Conservation (phyloP, 2,329 filamentous ascomycete species). For the Epichloe sibirici region DNA sequence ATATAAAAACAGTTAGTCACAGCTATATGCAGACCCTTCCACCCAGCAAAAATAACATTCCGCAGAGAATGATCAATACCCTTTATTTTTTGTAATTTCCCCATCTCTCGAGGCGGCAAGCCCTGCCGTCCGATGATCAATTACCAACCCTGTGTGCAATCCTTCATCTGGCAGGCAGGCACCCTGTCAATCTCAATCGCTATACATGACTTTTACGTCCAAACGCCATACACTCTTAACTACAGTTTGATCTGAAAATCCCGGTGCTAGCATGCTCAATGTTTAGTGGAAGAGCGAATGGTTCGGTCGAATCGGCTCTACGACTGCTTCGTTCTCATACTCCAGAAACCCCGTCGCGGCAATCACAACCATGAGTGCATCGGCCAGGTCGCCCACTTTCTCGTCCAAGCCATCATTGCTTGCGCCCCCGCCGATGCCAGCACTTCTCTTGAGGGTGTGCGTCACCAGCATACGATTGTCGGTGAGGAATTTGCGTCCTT, state of each 20-base stretch:
- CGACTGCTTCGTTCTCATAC: constrained; percentile 29
- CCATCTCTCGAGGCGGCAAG: too few relatives aligned
- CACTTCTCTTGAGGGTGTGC: constrained; percentile 80
- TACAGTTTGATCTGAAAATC: not conserved
- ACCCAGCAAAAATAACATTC: too few relatives aligned
- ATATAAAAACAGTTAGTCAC: too few relatives aligned
- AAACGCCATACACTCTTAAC: constrained; percentile 13
- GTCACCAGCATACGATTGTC: constrained; percentile 77
- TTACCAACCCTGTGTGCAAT: too few relatives aligned
- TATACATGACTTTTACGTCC: constrained; percentile 1
- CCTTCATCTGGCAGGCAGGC: not conserved
- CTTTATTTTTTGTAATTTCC: too few relatives aligned
- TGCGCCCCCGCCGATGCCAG: constrained; percentile 52
- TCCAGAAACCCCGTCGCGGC: constrained; percentile 74
- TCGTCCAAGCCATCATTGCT: constrained; percentile 36
- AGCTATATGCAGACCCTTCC: too few relatives aligned
- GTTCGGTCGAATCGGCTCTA: constrained; percentile 20
- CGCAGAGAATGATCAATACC: too few relatives aligned
- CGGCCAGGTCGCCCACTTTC: constrained; percentile 64
- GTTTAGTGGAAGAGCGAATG: constrained; percentile 28
- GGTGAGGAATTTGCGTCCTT: constrained; percentile 67
- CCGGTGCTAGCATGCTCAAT: not conserved
- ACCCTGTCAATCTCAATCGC: not conserved
- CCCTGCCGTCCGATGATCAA: too few relatives aligned
- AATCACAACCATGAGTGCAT: constrained; percentile 75